Evolutionary conservation across 164 flowering plant species (phyloP).

Genomic region (Chimonanthus salicifolius): DNA sequence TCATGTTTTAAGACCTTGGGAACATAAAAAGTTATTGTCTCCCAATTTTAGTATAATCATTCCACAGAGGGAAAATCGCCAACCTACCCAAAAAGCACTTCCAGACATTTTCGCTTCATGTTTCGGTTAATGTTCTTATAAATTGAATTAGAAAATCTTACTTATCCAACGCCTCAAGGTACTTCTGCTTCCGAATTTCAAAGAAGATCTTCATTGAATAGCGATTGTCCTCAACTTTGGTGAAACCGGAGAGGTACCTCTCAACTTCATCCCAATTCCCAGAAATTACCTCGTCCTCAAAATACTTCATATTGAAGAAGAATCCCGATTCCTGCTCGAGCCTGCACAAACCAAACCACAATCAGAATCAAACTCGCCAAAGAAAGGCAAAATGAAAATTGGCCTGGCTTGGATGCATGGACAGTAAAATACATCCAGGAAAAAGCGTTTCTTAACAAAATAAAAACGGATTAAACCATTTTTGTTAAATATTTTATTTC

Average conservation of each 20-base stretch:
- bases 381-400: no score
- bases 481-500: not conserved
- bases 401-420: no score
- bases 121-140: not conserved
- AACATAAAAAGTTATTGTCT: no score
- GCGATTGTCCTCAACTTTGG: conserved; percentile 72
- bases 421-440: no score
- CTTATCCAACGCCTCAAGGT: conserved; percentile 90
- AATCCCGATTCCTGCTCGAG: conserved; percentile 91
- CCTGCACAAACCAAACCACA: conserved; percentile 25
- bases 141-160: conserved; percentile 9
- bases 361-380: not conserved
- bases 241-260: conserved; percentile 78
- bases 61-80: no score
- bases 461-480: not conserved
- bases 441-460: no score
- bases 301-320: conserved; percentile 85
- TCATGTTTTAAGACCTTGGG: no score
- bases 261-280: conserved; percentile 94
- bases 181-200: conserved; percentile 87
- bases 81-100: not conserved
- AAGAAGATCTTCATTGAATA: conserved; percentile 90
- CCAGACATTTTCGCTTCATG: not conserved
- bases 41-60: no score
- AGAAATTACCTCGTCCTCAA: conserved; percentile 67